Evolutionary conservation across 192 early-diverging fungal genomes (phyloP).

Genomic region (Podila verticillata): DNA sequence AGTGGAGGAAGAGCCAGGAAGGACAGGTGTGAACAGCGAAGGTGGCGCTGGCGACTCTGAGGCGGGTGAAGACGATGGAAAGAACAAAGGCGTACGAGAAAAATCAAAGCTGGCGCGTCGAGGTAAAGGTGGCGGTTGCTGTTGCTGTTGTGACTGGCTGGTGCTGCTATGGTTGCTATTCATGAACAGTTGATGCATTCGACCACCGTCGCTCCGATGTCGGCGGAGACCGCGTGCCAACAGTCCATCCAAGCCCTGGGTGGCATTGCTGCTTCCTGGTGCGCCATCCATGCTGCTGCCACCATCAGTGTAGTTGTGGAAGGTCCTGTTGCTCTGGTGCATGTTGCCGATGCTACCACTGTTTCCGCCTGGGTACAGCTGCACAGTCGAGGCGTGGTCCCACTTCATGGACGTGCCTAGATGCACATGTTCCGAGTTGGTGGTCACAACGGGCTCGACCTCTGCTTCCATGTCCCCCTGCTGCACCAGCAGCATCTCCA

Average conservation of each 20-base stretch:
- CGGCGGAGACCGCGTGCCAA: constrained; percentile 11
- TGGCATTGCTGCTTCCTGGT: neutral
- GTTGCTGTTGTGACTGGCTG: neutral
- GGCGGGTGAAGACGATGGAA: neutral
- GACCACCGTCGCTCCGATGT: constrained; percentile 22
- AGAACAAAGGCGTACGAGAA: neutral
- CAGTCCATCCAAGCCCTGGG: neutral
- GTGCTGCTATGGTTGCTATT: neutral
- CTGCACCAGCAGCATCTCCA: constrained; percentile 36
- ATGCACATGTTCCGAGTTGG: constrained; percentile 30
- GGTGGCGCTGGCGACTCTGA: neutral
- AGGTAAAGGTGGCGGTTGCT: neutral
- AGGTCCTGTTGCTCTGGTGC: neutral
- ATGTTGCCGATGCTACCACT: neutral
- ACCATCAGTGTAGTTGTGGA: neutral
- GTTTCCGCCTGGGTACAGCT: neutral
- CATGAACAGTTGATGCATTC: neutral
- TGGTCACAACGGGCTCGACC: constrained; percentile 35
- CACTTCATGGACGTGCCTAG: constrained; percentile 38
- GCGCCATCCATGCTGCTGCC: neutral
- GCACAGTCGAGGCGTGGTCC: constrained; percentile 28
- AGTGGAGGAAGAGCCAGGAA: neutral
- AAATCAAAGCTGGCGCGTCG: constrained; percentile 14
- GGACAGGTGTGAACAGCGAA: neutral
- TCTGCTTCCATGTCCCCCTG: constrained; percentile 44